Evolutionary conservation across 169 alveolate species (phyloP).

Genomic region (Amoebophrya sp.): DNA sequence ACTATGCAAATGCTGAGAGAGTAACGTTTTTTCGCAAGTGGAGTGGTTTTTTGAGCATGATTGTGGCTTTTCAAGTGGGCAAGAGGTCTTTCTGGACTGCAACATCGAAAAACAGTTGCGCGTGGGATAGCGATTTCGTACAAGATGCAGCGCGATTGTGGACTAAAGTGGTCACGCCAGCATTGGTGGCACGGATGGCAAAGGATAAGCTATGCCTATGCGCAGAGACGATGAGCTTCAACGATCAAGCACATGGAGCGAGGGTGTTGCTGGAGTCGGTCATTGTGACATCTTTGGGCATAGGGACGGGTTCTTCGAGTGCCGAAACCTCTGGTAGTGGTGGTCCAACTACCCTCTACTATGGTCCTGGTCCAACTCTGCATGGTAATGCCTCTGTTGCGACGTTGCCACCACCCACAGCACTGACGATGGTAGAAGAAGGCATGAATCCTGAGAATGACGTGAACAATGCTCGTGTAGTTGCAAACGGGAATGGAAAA

Average conservation of each 20-base stretch:
- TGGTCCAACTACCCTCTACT: no score
- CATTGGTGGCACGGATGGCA: not conserved
- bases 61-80: not conserved
- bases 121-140: not conserved
- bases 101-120: slow-evolving; percentile 21
- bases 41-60: slow-evolving; percentile 20
- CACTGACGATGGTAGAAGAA: no score
- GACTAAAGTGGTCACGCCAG: not conserved
- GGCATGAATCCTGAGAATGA: no score
- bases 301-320: not conserved
- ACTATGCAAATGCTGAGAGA: not conserved
- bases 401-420: no score
- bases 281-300: not conserved
- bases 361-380: no score
- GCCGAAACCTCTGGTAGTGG: no score
- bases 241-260: slow-evolving; percentile 13
- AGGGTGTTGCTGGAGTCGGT: not conserved
- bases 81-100: not conserved
- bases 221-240: not conserved
- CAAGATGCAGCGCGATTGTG: not conserved
- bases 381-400: not conserved
- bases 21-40: not conserved
- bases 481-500: no score
- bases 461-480: no score
- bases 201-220: not conserved